Conservation (phyloP, 495 filamentous ascomycete genomes). For the Penicillium verhagenii region DNA sequence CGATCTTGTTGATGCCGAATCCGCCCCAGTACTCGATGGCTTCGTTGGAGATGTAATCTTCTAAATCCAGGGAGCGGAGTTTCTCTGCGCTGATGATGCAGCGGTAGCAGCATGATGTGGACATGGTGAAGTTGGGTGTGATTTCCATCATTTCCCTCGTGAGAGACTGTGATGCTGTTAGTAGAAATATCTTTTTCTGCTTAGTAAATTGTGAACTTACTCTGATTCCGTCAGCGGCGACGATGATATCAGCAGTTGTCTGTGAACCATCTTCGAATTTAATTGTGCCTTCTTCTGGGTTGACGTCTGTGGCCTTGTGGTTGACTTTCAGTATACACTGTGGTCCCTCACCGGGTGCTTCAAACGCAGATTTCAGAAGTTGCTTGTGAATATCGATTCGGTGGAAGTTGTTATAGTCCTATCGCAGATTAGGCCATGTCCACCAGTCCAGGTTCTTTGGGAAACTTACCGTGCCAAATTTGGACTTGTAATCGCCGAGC, state of each 20-base stretch:
- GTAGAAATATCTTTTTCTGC: not conserved
- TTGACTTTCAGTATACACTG: conserved; percentile 23
- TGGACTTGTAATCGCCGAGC: conserved; percentile 28
- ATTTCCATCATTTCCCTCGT: conserved; percentile 24
- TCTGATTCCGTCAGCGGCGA: conserved; percentile 31
- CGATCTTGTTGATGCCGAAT: conserved; percentile 33
- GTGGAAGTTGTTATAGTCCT: conserved; percentile 36
- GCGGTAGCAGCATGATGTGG: conserved; percentile 30
- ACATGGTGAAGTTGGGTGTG: conserved; percentile 22
- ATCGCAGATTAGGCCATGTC: not conserved
- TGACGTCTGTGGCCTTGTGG: conserved; percentile 20
- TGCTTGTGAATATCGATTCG: conserved; percentile 31
- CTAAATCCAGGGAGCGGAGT: conserved; percentile 21
- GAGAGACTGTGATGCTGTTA: conserved; percentile 4
- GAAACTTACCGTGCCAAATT: conserved; percentile 23
- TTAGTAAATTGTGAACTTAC: conserved; percentile 12
- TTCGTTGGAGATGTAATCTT: conserved; percentile 26
- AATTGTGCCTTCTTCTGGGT: conserved; percentile 19
- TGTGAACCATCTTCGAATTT: conserved; percentile 23
- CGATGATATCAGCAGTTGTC: conserved; percentile 22
- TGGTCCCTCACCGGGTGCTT: conserved; percentile 21
- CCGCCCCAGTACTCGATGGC: conserved; percentile 37
- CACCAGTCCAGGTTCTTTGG: not conserved
- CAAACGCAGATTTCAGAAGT: conserved; percentile 26
- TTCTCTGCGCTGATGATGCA: conserved; percentile 33